phyloP scores from a whole-genome alignment of 73 alveolate species.

The Symbiodinium pilosum region DNA sequence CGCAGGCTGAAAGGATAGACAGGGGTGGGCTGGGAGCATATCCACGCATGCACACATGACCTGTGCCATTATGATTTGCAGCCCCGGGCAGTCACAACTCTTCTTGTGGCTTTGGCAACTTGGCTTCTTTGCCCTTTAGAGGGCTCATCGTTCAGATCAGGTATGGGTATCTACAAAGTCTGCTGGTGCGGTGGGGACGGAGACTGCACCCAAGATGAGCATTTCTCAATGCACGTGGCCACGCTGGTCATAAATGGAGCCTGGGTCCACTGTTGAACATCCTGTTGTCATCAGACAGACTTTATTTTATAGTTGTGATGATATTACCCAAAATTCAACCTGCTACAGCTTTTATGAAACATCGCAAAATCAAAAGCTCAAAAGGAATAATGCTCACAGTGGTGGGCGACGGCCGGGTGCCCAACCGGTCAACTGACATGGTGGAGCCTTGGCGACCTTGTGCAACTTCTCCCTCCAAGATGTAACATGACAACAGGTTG shows the following conservation, averaged over 20 bases:
- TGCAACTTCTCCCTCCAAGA: neutral
- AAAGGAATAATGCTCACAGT: slow-evolving; percentile 80
- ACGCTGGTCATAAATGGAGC: slow-evolving; percentile 88
- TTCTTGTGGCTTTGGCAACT: too few relatives aligned
- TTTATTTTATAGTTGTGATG: too few relatives aligned
- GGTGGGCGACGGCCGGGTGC: slow-evolving; percentile 57
- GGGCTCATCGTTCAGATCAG: neutral
- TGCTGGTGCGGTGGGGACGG: slow-evolving; percentile 94
- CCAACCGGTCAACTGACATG: slow-evolving; percentile 60
- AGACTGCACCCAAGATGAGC: slow-evolving; percentile 52
- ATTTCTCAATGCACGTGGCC: slow-evolving; percentile 83
- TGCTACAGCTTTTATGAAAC: too few relatives aligned
- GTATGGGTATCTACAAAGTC: slow-evolving; percentile 88
- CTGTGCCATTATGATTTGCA: too few relatives aligned
- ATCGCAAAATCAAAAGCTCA: too few relatives aligned
- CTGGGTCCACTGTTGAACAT: too few relatives aligned
- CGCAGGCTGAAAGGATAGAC: too few relatives aligned
- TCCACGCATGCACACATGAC: neutral
- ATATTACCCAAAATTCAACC: too few relatives aligned
- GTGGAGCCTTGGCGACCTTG: slow-evolving; percentile 8
- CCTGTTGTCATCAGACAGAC: too few relatives aligned
- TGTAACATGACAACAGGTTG: too few relatives aligned
- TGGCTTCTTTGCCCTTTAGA: too few relatives aligned
- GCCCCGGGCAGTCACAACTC: too few relatives aligned
- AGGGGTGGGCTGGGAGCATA: neutral